A percentile compares a stretch with the other conserved stretches of the same genome.
Conservation (phyloP, 1,284 basidiomycete genomes). For the Cutaneotrichosporon cavernicola region DNA sequence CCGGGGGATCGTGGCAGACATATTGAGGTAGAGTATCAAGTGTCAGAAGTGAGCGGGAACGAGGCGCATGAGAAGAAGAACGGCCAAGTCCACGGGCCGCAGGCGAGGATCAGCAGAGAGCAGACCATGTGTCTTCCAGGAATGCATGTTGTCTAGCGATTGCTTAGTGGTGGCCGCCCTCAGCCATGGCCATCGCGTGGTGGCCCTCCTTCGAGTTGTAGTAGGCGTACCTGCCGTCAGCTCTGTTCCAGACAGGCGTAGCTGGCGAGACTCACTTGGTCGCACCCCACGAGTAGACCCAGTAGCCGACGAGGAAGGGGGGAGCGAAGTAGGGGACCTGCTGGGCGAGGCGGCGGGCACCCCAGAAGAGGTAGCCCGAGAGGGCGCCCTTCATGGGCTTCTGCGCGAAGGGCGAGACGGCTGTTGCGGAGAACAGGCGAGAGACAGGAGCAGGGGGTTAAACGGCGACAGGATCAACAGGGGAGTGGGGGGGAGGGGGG, state of each 20-base stretch:
- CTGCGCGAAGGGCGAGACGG: conserved; percentile 75
- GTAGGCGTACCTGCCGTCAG: conserved; percentile 44
- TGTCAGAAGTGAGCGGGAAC: neutral
- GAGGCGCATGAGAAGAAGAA: too few species aligned
- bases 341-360: conserved; percentile 70
- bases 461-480: neutral
- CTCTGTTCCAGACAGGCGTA: neutral
- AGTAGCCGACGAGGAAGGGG: conserved; percentile 75
- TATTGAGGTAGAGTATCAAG: neutral
- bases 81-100: neutral
- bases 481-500: neutral
- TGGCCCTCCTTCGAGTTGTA: conserved; percentile 54
- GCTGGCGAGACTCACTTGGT: conserved; percentile 51
- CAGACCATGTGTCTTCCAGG: conserved; percentile 3
- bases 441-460: neutral
- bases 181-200: conserved; percentile 39
- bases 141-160: conserved; percentile 15
- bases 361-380: conserved; percentile 79
- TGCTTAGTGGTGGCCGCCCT: conserved; percentile 36
- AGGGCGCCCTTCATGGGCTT: conserved; percentile 70
- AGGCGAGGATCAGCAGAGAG: neutral
- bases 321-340: conserved; percentile 78
- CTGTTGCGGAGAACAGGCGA: conserved; percentile 54
- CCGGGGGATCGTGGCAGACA: too few species aligned
- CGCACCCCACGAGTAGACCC: conserved; percentile 79